Evolutionary conservation across 2,329 filamentous ascomycete species (phyloP).

Genomic region (Capronia epimyces): DNA sequence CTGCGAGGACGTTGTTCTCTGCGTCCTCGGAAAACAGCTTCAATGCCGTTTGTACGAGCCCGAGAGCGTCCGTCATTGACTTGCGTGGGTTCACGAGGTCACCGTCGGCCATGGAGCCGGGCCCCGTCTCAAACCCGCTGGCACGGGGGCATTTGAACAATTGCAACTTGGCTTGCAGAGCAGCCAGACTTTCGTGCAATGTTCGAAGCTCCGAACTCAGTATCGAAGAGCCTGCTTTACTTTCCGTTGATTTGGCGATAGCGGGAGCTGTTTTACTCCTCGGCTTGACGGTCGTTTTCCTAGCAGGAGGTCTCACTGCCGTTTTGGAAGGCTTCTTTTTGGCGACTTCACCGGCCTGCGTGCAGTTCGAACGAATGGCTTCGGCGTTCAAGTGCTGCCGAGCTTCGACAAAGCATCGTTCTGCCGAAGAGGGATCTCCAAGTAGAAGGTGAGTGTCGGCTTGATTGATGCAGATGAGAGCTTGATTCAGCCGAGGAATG

Average conservation of each 20-base stretch:
- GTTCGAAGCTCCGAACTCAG: neutral
- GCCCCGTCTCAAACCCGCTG: conserved; percentile 27
- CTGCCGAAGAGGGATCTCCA: conserved; percentile 6
- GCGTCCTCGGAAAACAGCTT: conserved; percentile 47
- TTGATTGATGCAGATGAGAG: conserved; percentile 8
- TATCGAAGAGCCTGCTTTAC: neutral
- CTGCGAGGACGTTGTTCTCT: conserved; percentile 81
- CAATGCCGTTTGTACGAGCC: conserved; percentile 55
- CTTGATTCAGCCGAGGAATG: neutral
- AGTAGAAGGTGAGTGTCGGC: conserved; percentile 13
- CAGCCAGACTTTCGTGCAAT: neutral
- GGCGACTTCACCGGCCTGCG: neutral
- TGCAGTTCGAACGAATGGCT: neutral
- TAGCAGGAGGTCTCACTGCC: conserved; percentile 1
- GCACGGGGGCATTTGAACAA: conserved; percentile 37
- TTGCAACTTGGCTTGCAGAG: conserved; percentile 29
- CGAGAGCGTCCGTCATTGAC: conserved; percentile 37
- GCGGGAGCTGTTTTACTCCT: neutral
- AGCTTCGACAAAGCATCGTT: conserved; percentile 8
- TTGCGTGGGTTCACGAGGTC: conserved; percentile 59
- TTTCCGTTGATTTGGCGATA: neutral
- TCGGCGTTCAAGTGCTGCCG: neutral
- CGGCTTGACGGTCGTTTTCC: conserved; percentile 6
- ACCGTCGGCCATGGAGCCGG: conserved; percentile 59
- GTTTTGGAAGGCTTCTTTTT: neutral